phyloP scores from a whole-genome alignment of 352 stramenopile genomes.

The Pythium biforme region DNA sequence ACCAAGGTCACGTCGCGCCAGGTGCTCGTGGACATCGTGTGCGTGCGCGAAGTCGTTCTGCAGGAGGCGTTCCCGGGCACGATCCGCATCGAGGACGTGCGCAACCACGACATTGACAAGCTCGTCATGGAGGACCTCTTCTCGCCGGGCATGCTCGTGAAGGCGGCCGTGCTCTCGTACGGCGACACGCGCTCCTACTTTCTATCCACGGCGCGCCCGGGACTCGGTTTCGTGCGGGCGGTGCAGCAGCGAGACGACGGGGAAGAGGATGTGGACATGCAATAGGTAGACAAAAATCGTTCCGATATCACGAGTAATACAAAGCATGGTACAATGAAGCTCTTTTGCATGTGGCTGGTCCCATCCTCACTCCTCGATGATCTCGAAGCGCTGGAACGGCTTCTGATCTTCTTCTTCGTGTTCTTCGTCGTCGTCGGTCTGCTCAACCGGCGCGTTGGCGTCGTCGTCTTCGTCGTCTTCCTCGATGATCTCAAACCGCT shows the following conservation, averaged over 20 bases:
- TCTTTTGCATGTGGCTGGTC: neutral
- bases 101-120: conserved; percentile 78
- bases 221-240: conserved; percentile 59
- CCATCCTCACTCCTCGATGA: conserved; percentile 49
- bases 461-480: conserved; percentile 39
- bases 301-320: neutral
- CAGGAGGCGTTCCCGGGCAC: conserved; percentile 79
- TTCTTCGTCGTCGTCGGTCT: conserved; percentile 20
- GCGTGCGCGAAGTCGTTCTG: conserved; percentile 64
- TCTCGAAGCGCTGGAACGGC: conserved; percentile 66
- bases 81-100: conserved; percentile 78
- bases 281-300: no score
- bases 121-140: conserved; percentile 80
- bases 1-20: conserved; percentile 71
- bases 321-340: neutral
- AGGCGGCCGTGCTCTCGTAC: conserved; percentile 81
- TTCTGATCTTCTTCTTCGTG: conserved; percentile 23
- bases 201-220: conserved; percentile 69
- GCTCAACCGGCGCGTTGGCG: conserved; percentile 8
- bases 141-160: conserved; percentile 63
- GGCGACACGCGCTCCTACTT: conserved; percentile 86
- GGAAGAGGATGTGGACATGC: conserved; percentile 27
- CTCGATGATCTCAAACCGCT: conserved; percentile 65
- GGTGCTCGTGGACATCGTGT: conserved; percentile 78
- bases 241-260: conserved; percentile 32